Conservation (phyloP, 2,329 filamentous ascomycete species). For the Alternaria atra region DNA sequence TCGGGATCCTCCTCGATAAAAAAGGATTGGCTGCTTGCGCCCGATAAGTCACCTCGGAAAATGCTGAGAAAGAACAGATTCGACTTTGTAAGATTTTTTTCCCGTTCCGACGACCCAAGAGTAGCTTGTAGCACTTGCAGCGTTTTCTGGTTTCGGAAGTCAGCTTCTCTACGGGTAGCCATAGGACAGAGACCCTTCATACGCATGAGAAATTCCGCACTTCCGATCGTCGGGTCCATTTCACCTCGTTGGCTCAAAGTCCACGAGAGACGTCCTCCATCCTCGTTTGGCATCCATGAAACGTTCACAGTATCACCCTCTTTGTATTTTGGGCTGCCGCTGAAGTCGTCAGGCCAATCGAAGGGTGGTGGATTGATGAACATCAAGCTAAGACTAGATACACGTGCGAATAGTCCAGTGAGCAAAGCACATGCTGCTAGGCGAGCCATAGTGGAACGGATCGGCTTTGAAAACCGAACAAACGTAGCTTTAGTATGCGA, state of each 20-base stretch:
- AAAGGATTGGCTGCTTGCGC: conserved; percentile 11
- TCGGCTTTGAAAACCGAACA: background rate
- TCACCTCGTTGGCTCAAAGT: too few species aligned
- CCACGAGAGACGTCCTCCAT: background rate
- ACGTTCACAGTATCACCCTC: conserved; percentile 1
- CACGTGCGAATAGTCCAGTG: background rate
- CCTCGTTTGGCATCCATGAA: conserved; percentile 2
- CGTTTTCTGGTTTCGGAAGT: conserved; percentile 1
- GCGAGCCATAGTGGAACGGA: background rate
- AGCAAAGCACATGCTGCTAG: background rate
- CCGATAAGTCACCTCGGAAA: conserved; percentile 5
- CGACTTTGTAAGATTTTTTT: conserved; percentile 13
- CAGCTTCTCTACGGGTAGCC: background rate
- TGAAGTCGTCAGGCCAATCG: background rate
- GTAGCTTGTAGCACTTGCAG: conserved; percentile 3
- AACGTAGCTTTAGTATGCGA: too few species aligned
- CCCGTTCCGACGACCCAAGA: conserved; percentile 12
- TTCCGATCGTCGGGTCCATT: too few species aligned
- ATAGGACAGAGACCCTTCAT: too few species aligned
- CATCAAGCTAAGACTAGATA: background rate
- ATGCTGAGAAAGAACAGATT: conserved; percentile 16
- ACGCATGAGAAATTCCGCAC: too few species aligned
- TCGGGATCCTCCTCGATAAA: background rate
- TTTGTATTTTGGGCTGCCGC: background rate
- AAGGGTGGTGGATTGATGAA: conserved; percentile 11